Percentiles rank a stretch among this genome's conserved stretches.
Evolutionary conservation across 148 eudicot genomes (phyloP).

Genomic region (Heliosperma pusillum): DNA sequence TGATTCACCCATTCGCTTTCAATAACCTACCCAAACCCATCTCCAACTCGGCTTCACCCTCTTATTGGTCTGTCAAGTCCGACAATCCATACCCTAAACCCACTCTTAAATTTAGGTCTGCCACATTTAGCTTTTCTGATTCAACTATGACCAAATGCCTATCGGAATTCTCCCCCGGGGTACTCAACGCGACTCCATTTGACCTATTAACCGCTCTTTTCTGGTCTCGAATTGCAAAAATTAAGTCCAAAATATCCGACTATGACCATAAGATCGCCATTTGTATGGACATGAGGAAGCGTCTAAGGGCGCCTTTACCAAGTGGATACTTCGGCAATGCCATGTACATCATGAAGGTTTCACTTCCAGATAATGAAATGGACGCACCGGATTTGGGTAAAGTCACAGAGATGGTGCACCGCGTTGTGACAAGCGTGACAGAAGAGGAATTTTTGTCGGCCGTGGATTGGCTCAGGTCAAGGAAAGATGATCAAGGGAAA

Average conservation of each 20-base stretch:
- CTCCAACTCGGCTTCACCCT: constrained; percentile 5
- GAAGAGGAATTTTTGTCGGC: constrained; percentile 41
- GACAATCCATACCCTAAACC: not conserved
- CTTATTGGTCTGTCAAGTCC: constrained; percentile 27
- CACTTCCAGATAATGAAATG: not conserved
- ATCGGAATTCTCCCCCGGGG: constrained; percentile 11
- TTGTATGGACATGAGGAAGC: constrained; percentile 48
- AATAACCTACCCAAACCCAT: constrained; percentile 7
- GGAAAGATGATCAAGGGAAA: constrained; percentile 36
- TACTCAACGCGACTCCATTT: constrained; percentile 46
- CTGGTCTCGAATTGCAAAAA: constrained; percentile 36
- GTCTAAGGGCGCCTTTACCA: constrained; percentile 36
- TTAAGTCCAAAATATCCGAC: constrained; percentile 9
- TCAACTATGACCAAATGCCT: constrained; percentile 29
- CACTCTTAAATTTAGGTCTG: constrained; percentile 22
- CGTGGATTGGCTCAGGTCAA: constrained; percentile 29
- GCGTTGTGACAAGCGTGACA: constrained; percentile 27
- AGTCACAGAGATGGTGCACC: constrained; percentile 32
- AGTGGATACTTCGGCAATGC: constrained; percentile 55
- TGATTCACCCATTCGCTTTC: constrained; percentile 34
- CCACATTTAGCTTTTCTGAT: constrained; percentile 45
- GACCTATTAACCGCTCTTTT: constrained; percentile 55
- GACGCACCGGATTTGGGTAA: constrained; percentile 17
- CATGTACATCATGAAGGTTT: constrained; percentile 33
- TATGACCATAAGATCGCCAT: constrained; percentile 26